Base-by-base conservation (phyloP, 2,329 filamentous ascomycete species). In the Sclerotinia subarctica region DNA sequence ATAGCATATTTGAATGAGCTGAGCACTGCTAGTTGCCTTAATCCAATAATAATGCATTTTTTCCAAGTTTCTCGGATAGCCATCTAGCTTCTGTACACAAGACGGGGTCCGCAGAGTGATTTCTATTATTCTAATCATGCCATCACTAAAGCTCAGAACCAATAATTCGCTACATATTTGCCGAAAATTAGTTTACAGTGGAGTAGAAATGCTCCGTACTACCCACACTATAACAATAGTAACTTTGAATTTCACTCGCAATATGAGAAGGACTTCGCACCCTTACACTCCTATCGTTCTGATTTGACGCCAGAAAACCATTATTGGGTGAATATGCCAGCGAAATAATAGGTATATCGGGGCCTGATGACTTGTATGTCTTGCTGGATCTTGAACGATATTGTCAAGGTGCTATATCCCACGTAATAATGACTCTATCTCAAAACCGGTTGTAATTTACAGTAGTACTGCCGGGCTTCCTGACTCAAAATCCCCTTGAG, bases 361-460 rank as follows among this genome's bases (percentile, higher is more conserved):
- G 13, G 21, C 3, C 24, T n/a, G 11, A 17, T 17, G 24, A 2
- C 11, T 46, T 46, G 17, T 46, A n/a, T 10, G n/a, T 51, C 19
- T 35, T 32, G 17, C 24, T 52, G 15, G 6, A 21, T 17, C 21
- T 17, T 5, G 29, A 51, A 17, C 10, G 32, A n/a, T 38, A 21
- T 64, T 19, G 2, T 29, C 3, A 32, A 17, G 60, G 32, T 13
- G 56, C 58, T 10, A 46, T 46, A 63, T 73, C 69, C 66, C 68
- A 71, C 24, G 67, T 11, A 51, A n/a, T 35, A 46, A 64, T 26
- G 3, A 19, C 3, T 19, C 60, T 21, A 26, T 53, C 4, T 24
- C 7, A 2, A 38, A 53, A 35, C 17, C 47, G 10, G 29, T 26
- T 3, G 47, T 47, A 38, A 53, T 19, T 11, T 6, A 7, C 19